Evolutionary conservation across 2,329 filamentous ascomycete genomes (phyloP), one percentile per base, ranked within the genome.

Genomic region (Botrytis fabae): DNA sequence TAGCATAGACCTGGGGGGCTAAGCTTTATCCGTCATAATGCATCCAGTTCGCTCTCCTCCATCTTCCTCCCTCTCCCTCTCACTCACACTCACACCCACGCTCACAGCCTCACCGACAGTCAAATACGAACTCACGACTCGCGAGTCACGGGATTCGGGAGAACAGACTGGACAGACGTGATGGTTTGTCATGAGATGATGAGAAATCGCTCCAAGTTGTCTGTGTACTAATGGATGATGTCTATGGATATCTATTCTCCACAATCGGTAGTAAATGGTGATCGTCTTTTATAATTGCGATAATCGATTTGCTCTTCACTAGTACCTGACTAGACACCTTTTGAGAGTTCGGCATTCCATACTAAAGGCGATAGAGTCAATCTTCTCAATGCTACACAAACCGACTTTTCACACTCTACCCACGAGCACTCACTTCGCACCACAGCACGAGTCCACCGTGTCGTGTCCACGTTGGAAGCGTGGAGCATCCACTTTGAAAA

Each of bases 261-360:
- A 28, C n/a, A 54, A n/a, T 61, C 59, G 59, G 22, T 61, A 61
- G 22, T 35, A 54, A 48, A 68, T 40, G 35, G 48, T 57, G 65
- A 68, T 68, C 65, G 35, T 32, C 65, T 42, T 68, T 68, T 57
- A 57, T 68, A 22, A 68, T 68, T 68, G 35, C 48, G 65, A 68
- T 68, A 57, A 57, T 68, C 48, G 28, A 68, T 68, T 54, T 57
- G 51, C 35, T 51, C 48, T 10, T 57, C 48, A 57, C 65, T 57
- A 68, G 48, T 57, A 25, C 48, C 28, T 57, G 64, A 42, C 40
- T 57, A 68, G 63, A 51, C 46, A 51, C 14, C 44, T 20, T 51
- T 28, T 20, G 22, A 57, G 65, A 54, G 18, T 57, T 32, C 22
- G 42, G 38, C 20, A 54, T 48, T 38, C 48, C 25, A 42, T 42